Conservation (phyloP, 163 green algal species). For the Botryococcus braunii region DNA sequence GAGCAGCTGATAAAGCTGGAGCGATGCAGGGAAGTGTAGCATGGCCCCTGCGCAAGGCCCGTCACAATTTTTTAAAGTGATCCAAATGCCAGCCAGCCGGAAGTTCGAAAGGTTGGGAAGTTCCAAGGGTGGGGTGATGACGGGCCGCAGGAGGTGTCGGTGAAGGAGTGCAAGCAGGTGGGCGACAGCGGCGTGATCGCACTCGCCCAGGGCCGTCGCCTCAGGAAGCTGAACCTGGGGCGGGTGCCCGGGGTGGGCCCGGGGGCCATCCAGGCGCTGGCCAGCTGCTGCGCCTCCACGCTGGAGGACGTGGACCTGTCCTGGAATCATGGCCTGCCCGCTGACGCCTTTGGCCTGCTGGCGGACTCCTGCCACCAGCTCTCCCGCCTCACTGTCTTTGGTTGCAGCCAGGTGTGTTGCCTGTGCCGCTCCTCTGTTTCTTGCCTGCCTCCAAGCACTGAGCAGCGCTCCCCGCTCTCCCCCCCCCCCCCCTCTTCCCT, state of each 20-base stretch:
- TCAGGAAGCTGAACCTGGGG: slow-evolving; percentile 29
- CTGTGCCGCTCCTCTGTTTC: no score
- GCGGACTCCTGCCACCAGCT: slow-evolving; percentile 40
- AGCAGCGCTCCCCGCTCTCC: no score
- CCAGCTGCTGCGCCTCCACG: slow-evolving; percentile 9
- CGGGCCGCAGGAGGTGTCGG: slow-evolving; percentile 32
- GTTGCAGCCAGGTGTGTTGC: slow-evolving; percentile 52
- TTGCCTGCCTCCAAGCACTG: no score
- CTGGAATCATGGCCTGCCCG: slow-evolving; percentile 35
- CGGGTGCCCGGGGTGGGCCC: slow-evolving; percentile 16
- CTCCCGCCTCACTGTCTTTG: slow-evolving; percentile 34
- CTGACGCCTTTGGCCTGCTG: slow-evolving; percentile 34
- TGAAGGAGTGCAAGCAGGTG: slow-evolving; percentile 34
- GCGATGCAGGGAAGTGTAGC: no score
- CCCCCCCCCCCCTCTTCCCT: no score
- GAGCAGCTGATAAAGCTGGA: no score
- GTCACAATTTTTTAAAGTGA: no score
- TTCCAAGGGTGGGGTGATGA: no score
- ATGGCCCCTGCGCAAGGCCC: no score
- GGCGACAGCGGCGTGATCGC: slow-evolving; percentile 28
- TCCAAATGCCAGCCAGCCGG: no score
- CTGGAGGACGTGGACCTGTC: slow-evolving; percentile 43
- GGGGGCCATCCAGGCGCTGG: slow-evolving; percentile 19
- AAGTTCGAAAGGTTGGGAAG: no score
- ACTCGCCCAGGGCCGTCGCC: slow-evolving; percentile 16